These are phyloP conservation scores for Breynia disticha DNA, from an alignment of 441 rosid genomes.

Conservation along the genomic window DNA sequence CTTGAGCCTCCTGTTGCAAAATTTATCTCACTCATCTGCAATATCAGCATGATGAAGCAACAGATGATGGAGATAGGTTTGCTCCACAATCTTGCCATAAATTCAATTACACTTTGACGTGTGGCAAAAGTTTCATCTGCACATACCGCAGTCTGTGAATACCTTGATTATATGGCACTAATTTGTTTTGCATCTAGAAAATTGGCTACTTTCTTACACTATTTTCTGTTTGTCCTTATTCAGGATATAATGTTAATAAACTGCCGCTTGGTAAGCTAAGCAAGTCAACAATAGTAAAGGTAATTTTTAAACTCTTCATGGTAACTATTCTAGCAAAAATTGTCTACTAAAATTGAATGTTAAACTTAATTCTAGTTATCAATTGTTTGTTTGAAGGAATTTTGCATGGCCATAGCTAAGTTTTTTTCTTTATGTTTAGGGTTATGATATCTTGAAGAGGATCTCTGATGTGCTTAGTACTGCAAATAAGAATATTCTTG, in stretches of 20 bases:
- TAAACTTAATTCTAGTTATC: not conserved
- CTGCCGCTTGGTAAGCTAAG: conserved; percentile 94
- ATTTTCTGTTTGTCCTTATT: conserved; percentile 13
- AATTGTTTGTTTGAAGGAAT: not conserved
- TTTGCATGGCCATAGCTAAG: not conserved
- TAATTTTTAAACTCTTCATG: conserved; percentile 13
- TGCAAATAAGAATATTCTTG: conserved; percentile 41
- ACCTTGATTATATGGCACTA: not conserved
- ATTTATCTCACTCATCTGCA: conserved; percentile 80
- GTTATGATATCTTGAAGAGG: conserved; percentile 74
- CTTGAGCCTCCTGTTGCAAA: conserved; percentile 60
- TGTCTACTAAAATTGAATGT: not conserved
- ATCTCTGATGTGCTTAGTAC: conserved; percentile 51
- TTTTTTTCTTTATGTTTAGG: conserved; percentile 33
- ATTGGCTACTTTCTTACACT: conserved; percentile 6
- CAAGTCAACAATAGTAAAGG: conserved; percentile 73
- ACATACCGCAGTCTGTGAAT: not conserved
- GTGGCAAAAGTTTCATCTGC: not conserved
- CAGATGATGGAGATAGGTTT: conserved; percentile 94
- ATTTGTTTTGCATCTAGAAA: not conserved
- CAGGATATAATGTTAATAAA: conserved; percentile 86
- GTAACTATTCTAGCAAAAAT: not conserved
- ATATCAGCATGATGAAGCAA: conserved; percentile 81
- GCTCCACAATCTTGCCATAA: conserved; percentile 15
- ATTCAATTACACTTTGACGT: no score